Evolutionary conservation across 2,329 filamentous ascomycete species (phyloP).

Genomic region (Dactylellina sp.): DNA sequence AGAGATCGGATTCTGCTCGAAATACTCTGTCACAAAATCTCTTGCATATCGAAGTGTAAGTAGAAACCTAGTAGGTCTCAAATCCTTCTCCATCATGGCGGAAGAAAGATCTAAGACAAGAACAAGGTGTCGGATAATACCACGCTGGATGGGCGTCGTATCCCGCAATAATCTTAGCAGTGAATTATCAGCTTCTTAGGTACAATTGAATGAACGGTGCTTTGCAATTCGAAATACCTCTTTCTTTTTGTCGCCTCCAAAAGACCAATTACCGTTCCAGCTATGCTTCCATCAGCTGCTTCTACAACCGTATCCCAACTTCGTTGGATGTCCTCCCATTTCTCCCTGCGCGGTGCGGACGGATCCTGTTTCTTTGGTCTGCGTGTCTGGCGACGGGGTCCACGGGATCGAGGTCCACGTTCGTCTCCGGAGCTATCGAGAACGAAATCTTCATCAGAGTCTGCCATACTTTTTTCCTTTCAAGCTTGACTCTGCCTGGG

Average conservation of each 20-base stretch:
- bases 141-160: conserved; percentile 92
- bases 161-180: conserved; percentile 80
- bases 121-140: conserved; percentile 96
- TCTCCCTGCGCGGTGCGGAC: conserved; percentile 64
- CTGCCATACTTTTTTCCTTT: conserved; percentile 62
- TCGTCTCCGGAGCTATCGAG: conserved; percentile 67
- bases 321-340: conserved; percentile 63
- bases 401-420: conserved; percentile 60
- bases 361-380: conserved; percentile 63
- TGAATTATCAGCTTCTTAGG: not conserved
- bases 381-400: conserved; percentile 56
- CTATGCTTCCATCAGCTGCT: conserved; percentile 81
- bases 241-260: conserved; percentile 86
- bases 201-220: conserved; percentile 58
- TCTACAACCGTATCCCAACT: conserved; percentile 79
- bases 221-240: conserved; percentile 66
- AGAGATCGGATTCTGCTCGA: conserved; percentile 98
- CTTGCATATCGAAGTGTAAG: conserved; percentile 84
- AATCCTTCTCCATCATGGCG: conserved; percentile 94
- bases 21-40: conserved; percentile 92
- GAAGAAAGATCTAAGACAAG: conserved; percentile 91
- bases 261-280: conserved; percentile 76
- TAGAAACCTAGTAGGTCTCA: conserved; percentile 86
- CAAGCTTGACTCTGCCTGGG: not conserved
- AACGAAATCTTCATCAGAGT: conserved; percentile 69